These are phyloP conservation scores for Nakaseomyces nivariensis DNA, from an alignment of 1,139 yeast species.

Conservation along the genomic window DNA sequence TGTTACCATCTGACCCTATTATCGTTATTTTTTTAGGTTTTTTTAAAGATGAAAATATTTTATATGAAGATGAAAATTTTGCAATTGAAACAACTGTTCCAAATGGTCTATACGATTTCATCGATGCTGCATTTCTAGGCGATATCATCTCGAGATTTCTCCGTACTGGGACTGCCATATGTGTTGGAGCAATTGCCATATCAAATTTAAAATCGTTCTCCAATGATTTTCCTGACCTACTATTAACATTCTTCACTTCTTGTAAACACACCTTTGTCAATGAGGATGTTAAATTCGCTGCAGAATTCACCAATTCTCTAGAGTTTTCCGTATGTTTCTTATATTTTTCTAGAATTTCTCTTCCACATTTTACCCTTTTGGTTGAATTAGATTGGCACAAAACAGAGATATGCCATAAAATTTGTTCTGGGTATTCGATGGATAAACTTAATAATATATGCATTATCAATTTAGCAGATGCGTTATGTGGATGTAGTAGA, in stretches of 20 bases:
- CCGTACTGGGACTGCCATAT: constrained; percentile 74
- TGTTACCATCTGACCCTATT: constrained; percentile 66
- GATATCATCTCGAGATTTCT: constrained; percentile 58
- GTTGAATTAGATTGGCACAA: constrained; percentile 59
- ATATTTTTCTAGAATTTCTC: constrained; percentile 32
- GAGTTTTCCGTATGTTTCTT: constrained; percentile 11
- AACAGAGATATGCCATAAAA: constrained; percentile 77
- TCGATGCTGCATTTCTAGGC: constrained; percentile 42
- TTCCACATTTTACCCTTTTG: constrained; percentile 47
- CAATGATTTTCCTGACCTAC: constrained; percentile 29
- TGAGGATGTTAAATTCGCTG: constrained; percentile 19
- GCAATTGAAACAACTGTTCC: constrained; percentile 51
- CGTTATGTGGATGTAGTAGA: constrained; percentile 51
- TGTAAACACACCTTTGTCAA: constrained; percentile 27
- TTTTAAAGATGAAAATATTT: constrained; percentile 71
- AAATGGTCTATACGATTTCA: constrained; percentile 42
- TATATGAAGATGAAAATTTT: constrained; percentile 35
- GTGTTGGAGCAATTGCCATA: constrained; percentile 43
- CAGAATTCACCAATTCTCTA: constrained; percentile 10
- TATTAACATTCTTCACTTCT: constrained; percentile 24
- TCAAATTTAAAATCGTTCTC: constrained; percentile 43
- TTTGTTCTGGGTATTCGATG: constrained; percentile 64
- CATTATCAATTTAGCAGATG: constrained; percentile 48
- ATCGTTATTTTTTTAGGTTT: constrained; percentile 73
- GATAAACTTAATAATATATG: constrained; percentile 49